Percentiles rank a stretch among this genome's conserved stretches.
These are phyloP conservation scores for Punica granatum DNA, from an alignment of 345 rosid genomes.

Conservation along the genomic window DNA sequence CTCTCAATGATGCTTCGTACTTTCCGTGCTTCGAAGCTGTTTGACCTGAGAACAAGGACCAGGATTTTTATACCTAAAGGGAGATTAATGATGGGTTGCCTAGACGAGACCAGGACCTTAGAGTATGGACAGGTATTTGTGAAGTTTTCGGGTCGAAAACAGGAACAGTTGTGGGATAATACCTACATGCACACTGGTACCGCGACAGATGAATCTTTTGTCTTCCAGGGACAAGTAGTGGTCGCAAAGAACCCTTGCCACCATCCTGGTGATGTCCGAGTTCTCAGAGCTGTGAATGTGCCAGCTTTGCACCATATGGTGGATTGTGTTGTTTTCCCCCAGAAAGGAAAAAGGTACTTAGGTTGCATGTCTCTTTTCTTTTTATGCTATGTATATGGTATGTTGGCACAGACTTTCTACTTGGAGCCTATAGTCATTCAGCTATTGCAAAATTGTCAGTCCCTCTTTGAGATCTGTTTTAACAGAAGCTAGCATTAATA, in stretches of 20 bases:
- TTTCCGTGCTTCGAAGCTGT: slow-evolving; percentile 63
- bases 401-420: neutral
- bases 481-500: too few species aligned
- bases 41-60: slow-evolving; percentile 55
- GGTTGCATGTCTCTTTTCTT: neutral
- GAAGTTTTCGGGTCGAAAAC: slow-evolving; percentile 28
- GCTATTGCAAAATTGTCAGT: too few species aligned
- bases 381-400: neutral
- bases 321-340: slow-evolving; percentile 68
- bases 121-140: slow-evolving; percentile 76
- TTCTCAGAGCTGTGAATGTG: slow-evolving; percentile 41
- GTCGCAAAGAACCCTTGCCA: slow-evolving; percentile 68
- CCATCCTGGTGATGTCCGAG: slow-evolving; percentile 66
- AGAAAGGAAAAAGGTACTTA: slow-evolving; percentile 51
- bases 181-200: neutral
- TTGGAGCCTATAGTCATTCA: too few species aligned
- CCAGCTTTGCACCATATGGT: slow-evolving; percentile 57
- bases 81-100: slow-evolving; percentile 86
- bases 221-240: slow-evolving; percentile 31
- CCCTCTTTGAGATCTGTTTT: too few species aligned
- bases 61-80: slow-evolving; percentile 50
- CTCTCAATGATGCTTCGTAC: slow-evolving; percentile 89
- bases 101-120: slow-evolving; percentile 68
- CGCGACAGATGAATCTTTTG: slow-evolving; percentile 3
- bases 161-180: neutral